These are phyloP conservation scores for Gryganskiella cystojenkinii DNA, from an alignment of 192 early-diverging fungal genomes.

Conservation along the genomic window DNA sequence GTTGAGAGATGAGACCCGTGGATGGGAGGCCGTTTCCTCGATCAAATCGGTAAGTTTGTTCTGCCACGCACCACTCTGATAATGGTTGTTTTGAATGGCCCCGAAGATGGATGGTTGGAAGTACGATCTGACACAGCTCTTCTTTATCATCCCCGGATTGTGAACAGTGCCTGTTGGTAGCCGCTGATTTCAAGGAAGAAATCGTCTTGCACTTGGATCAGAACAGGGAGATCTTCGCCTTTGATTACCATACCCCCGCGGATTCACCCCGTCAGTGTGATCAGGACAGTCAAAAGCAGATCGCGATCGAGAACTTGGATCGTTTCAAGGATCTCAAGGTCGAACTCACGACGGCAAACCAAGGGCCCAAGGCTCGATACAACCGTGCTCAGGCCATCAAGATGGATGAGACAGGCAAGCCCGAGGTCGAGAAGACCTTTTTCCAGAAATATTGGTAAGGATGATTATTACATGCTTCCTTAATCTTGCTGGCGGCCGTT, in stretches of 20 bases:
- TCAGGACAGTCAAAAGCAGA: slow-evolving; percentile 11
- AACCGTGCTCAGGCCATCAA: slow-evolving; percentile 43
- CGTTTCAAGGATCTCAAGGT: slow-evolving; percentile 34
- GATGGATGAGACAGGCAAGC: slow-evolving; percentile 43
- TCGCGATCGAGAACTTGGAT: slow-evolving; percentile 28
- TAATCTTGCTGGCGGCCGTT: neutral
- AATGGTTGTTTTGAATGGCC: too few species aligned
- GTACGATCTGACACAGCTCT: too few species aligned
- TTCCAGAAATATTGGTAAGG: slow-evolving; percentile 52
- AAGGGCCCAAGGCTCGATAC: slow-evolving; percentile 37
- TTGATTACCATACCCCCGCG: slow-evolving; percentile 35
- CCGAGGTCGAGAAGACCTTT: slow-evolving; percentile 46
- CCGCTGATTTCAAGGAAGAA: slow-evolving; percentile 40
- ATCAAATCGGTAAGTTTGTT: slow-evolving; percentile 44
- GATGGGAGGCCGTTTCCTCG: slow-evolving; percentile 45
- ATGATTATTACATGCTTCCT: neutral
- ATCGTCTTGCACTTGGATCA: slow-evolving; percentile 39
- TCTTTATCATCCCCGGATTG: too few species aligned
- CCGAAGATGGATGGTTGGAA: too few species aligned
- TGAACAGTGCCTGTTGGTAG: slow-evolving; percentile 35
- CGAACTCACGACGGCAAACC: neutral
- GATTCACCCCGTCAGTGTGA: slow-evolving; percentile 6
- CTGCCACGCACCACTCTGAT: too few species aligned
- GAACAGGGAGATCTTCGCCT: slow-evolving; percentile 34
- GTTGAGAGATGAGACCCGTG: slow-evolving; percentile 36